Conservation (phyloP, 2,329 filamentous ascomycete species). For the Colletotrichum spaethianum region DNA sequence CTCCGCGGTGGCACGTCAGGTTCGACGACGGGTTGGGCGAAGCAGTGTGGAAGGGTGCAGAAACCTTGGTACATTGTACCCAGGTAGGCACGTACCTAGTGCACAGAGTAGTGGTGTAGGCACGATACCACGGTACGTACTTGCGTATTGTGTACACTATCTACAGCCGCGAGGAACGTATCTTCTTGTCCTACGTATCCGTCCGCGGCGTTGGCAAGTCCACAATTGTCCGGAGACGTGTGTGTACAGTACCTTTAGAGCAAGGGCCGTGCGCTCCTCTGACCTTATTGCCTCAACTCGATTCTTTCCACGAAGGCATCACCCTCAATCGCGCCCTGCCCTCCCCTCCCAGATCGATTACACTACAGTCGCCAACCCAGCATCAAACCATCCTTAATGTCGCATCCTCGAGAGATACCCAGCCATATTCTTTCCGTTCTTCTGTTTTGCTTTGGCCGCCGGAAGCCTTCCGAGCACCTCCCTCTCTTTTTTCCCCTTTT, state of each 20-base stretch:
- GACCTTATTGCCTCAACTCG: not conserved
- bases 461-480: not conserved
- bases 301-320: not conserved
- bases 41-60: not conserved
- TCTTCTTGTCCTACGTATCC: not conserved
- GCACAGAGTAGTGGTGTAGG: too few species aligned
- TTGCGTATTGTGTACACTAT: too few species aligned
- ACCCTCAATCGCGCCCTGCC: not conserved
- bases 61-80: slow-evolving; percentile 15
- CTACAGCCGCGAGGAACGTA: slow-evolving; percentile 1
- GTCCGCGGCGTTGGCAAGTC: not conserved
- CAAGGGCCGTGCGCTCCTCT: slow-evolving; percentile 19
- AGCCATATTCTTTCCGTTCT: not conserved
- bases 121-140: too few species aligned
- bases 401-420: not conserved
- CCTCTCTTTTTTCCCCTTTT: not conserved
- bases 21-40: slow-evolving; percentile 11
- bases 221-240: slow-evolving; percentile 6
- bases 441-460: not conserved
- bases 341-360: not conserved
- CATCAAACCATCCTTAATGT: not conserved
- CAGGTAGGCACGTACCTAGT: slow-evolving; percentile 23
- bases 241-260: too few species aligned
- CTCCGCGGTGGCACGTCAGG: slow-evolving; percentile 36
- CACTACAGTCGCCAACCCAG: not conserved